Percentiles rank a stretch among this genome's conserved stretches.
Evolutionary conservation across 1,284 basidiomycete genomes (phyloP).

Genomic region (Ceratobasidium papillatum): DNA sequence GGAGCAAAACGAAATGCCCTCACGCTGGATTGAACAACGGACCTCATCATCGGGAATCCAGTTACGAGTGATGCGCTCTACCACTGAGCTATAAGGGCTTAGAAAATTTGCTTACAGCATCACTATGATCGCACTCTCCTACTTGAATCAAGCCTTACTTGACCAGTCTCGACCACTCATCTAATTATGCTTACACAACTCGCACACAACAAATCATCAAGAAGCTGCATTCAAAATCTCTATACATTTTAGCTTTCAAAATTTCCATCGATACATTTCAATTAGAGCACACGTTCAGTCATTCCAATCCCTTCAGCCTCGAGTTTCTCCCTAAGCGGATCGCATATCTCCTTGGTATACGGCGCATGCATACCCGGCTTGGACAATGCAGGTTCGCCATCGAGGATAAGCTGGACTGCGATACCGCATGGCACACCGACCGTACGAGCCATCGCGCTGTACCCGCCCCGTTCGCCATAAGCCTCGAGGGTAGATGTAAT

Average conservation of each 20-base stretch:
- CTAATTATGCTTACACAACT: not conserved
- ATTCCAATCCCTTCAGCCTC: constrained; percentile 88
- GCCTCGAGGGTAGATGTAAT: constrained; percentile 92
- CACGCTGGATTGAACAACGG: constrained; percentile 44
- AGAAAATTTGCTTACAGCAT: not conserved
- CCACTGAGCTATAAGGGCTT: constrained; percentile 50
- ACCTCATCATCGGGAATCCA: constrained; percentile 41
- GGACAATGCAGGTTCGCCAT: constrained; percentile 66
- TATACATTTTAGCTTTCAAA: constrained; percentile 2
- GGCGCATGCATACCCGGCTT: constrained; percentile 87
- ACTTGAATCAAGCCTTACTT: not conserved
- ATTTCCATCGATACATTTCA: not conserved
- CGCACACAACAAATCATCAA: not conserved
- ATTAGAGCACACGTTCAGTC: constrained; percentile 66
- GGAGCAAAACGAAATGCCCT: constrained; percentile 39
- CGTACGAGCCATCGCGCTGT: constrained; percentile 92
- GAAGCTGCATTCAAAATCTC: not conserved
- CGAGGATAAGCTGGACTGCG: constrained; percentile 82
- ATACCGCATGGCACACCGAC: constrained; percentile 96
- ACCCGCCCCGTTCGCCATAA: constrained; percentile 83
- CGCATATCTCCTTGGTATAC: constrained; percentile 87
- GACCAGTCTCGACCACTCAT: no score
- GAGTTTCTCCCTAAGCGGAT: constrained; percentile 77
- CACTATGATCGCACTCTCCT: no score
- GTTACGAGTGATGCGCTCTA: constrained; percentile 52